Conservation (phyloP, 2,329 filamentous ascomycete genomes). For the Cytospora mali region DNA sequence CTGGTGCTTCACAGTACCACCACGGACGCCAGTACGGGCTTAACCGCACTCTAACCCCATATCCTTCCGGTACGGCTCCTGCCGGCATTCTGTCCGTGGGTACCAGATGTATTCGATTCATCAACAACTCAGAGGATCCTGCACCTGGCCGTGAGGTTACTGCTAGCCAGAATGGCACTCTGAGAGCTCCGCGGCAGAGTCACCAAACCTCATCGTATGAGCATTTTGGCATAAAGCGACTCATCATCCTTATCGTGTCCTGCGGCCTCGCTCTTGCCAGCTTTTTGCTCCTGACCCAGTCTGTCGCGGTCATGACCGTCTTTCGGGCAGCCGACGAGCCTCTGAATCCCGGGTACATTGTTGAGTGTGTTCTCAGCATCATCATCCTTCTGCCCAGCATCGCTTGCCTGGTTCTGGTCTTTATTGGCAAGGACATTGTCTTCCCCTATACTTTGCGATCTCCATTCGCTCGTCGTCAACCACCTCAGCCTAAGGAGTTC, state of each 20-base stretch:
- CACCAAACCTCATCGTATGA: background rate
- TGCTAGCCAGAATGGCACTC: background rate
- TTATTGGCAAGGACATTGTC: background rate
- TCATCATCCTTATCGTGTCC: background rate
- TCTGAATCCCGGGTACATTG: background rate
- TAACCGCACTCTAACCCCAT: background rate
- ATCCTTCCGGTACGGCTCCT: background rate
- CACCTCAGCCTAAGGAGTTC: conserved; percentile 9
- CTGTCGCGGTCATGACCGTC: background rate
- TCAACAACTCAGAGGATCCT: background rate
- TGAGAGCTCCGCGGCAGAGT: background rate
- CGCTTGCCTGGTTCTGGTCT: background rate
- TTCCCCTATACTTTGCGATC: background rate
- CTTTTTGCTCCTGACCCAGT: background rate
- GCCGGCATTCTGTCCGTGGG: background rate
- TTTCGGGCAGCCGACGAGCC: background rate
- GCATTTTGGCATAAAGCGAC: background rate
- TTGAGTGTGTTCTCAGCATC: background rate
- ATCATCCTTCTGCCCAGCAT: background rate
- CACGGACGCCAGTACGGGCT: background rate
- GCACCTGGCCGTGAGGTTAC: background rate
- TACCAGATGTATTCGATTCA: background rate
- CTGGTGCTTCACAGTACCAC: background rate
- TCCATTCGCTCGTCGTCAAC: background rate
- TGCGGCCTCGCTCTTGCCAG: background rate